These are phyloP conservation scores for Xylariomycetidae sp. DNA, from an alignment of 2,329 filamentous ascomycete species.

Conservation along the genomic window DNA sequence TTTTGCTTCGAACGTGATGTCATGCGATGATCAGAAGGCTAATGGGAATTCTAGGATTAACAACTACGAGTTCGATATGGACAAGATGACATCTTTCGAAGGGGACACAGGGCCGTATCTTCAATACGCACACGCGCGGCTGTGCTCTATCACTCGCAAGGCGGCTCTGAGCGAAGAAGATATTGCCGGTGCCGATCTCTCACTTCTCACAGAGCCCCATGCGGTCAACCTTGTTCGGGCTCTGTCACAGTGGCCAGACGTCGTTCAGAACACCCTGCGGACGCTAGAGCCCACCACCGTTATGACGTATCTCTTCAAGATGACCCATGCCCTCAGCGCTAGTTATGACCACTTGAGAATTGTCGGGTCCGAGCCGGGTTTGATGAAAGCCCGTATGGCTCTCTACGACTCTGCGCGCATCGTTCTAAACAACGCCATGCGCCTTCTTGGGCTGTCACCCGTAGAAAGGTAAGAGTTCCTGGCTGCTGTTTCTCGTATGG, in stretches of 20 bases:
- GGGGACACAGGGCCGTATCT: conserved; percentile 71
- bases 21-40: conserved; percentile 25
- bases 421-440: conserved; percentile 80
- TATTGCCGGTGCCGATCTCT: conserved; percentile 46
- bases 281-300: conserved; percentile 72
- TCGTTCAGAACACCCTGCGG: conserved; percentile 77
- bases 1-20: conserved; percentile 18
- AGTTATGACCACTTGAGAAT: conserved; percentile 81
- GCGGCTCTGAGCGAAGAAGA: conserved; percentile 34
- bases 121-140: conserved; percentile 64
- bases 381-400: conserved; percentile 69
- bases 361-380: conserved; percentile 69
- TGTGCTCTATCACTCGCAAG: conserved; percentile 42
- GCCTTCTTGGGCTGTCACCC: conserved; percentile 70
- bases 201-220: conserved; percentile 57
- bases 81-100: conserved; percentile 68
- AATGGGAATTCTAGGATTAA: conserved; percentile 31
- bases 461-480: conserved; percentile 54
- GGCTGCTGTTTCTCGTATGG: neutral
- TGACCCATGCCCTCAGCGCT: conserved; percentile 74
- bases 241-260: conserved; percentile 81
- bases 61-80: conserved; percentile 62
- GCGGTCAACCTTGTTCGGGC: conserved; percentile 60
- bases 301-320: conserved; percentile 56
- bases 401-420: conserved; percentile 72